Evolutionary conservation across 257 asterid species (phyloP), one percentile per base, ranked within the genome.

Genomic region (Linderniella brevidens): DNA sequence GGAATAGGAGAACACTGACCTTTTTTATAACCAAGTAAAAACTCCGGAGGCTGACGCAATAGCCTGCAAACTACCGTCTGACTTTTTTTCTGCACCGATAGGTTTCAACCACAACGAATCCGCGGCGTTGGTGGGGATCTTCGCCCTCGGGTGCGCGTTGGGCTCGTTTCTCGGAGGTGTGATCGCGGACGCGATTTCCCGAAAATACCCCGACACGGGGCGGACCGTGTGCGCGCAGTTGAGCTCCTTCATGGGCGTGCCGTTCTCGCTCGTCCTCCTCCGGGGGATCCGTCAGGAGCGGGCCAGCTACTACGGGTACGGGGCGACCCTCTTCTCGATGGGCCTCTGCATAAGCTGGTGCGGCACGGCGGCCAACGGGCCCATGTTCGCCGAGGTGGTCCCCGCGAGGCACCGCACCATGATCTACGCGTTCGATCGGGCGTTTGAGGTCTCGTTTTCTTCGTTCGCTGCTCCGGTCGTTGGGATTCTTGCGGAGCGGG

Each of bases 301-400:
- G 15, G 56, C 51, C 71, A 88, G 92, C 71, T 88, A 80, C 35
- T 58, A 50, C 16, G 69, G 71, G 10, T 88, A 73, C 13, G 87
- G 93, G 7, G 56, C 57, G 54, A 80, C 96, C 1, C 80, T 84
- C 9, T 78, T 84, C 67, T 11, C 72, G 42, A 88, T 84, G 98
- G 98, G 98, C 20, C 79, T 88, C 17, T 72, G 72, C 19, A 79
- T 84, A 38, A 84, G 98, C 73, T 88, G 96, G 98, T 67, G 79
- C 48, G 93, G 79, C n/a, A 80, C 93, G 1, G 98, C 96, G 17
- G 59, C 93, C 4, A 88, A 84, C 41, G 96, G 82, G 32, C 98
- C 96, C 0, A 80, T 88, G 93, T 88, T 88, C 35, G 98, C 96
- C 4, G 96, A 88, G 74, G 94, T 88, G 16, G 98, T 84, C 68